These are phyloP conservation scores for Serendipita sp. DNA, from an alignment of 768 basidiomycete genomes.

Conservation along the genomic window DNA sequence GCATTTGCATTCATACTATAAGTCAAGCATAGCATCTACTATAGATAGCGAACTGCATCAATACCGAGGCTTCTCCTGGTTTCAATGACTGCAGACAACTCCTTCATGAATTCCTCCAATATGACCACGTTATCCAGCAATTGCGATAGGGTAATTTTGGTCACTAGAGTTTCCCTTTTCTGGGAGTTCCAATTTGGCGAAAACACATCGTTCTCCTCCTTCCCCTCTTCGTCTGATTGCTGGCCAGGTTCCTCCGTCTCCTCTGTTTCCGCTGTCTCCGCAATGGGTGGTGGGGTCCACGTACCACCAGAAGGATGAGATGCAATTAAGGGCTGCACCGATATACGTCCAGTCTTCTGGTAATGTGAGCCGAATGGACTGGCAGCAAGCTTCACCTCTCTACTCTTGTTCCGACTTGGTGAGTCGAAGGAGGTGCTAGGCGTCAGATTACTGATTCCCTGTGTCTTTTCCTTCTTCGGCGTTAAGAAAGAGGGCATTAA, in stretches of 20 bases:
- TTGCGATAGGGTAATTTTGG: conserved; percentile 56
- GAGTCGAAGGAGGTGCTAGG: conserved; percentile 22
- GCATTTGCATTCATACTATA: not conserved
- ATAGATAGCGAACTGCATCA: conserved; percentile 63
- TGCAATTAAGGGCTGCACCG: conserved; percentile 53
- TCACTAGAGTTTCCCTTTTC: conserved; percentile 22
- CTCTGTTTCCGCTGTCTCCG: conserved; percentile 29
- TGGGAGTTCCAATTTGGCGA: conserved; percentile 29
- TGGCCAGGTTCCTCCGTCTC: conserved; percentile 24
- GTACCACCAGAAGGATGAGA: conserved; percentile 35
- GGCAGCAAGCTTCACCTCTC: conserved; percentile 31
- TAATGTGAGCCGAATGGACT: conserved; percentile 81
- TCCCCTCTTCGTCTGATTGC: conserved; percentile 27
- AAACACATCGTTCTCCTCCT: conserved; percentile 61
- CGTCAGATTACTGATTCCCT: conserved; percentile 21
- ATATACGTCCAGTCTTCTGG: conserved; percentile 51
- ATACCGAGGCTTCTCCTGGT: conserved; percentile 71
- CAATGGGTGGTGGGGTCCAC: conserved; percentile 13
- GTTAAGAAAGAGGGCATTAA: conserved; percentile 52
- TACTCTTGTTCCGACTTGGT: conserved; percentile 23
- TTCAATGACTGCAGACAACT: conserved; percentile 71
- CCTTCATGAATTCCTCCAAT: conserved; percentile 88
- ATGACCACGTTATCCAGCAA: conserved; percentile 89
- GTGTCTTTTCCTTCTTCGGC: conserved; percentile 44
- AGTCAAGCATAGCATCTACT: not conserved